These are phyloP conservation scores for Penicillium psychrosexuale DNA, from an alignment of 2,329 filamentous ascomycete genomes.

Conservation along the genomic window DNA sequence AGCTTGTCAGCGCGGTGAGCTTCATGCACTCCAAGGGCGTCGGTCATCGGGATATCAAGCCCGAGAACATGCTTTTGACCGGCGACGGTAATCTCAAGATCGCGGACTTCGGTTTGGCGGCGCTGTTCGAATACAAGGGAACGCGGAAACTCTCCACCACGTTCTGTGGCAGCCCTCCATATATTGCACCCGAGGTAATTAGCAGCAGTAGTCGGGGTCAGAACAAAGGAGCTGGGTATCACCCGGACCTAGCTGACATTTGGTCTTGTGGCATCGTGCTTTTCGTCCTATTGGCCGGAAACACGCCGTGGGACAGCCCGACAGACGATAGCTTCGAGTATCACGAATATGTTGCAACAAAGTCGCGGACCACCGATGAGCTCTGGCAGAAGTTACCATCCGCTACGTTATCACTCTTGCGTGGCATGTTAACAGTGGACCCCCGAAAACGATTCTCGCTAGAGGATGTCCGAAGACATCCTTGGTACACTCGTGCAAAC, in stretches of 20 bases:
- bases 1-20: slow-evolving; percentile 82
- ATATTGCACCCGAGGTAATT: slow-evolving; percentile 91
- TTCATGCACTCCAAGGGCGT: slow-evolving; percentile 97
- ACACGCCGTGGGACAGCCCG: slow-evolving; percentile 96
- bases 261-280: slow-evolving; percentile 99
- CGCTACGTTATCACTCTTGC: slow-evolving; percentile 73
- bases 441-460: slow-evolving; percentile 75
- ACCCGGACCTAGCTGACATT: slow-evolving; percentile 78
- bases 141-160: slow-evolving; percentile 78
- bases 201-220: slow-evolving; percentile 52
- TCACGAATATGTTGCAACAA: slow-evolving; percentile 75
- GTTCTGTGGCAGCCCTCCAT: slow-evolving; percentile 92
- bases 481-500: slow-evolving; percentile 89
- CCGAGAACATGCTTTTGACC: slow-evolving; percentile 91
- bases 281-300: slow-evolving; percentile 90
- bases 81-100: slow-evolving; percentile 84
- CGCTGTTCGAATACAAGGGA: slow-evolving; percentile 86
- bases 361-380: slow-evolving; percentile 77
- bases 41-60: slow-evolving; percentile 86
- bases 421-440: slow-evolving; percentile 89
- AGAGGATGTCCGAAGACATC: slow-evolving; percentile 80
- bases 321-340: slow-evolving; percentile 85
- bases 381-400: slow-evolving; percentile 77
- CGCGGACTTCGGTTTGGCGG: slow-evolving; percentile 94
- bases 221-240: slow-evolving; percentile 46